These are phyloP conservation scores for Cryptococcus maquisensis DNA, from an alignment of 1,284 basidiomycete species.

Conservation along the genomic window DNA sequence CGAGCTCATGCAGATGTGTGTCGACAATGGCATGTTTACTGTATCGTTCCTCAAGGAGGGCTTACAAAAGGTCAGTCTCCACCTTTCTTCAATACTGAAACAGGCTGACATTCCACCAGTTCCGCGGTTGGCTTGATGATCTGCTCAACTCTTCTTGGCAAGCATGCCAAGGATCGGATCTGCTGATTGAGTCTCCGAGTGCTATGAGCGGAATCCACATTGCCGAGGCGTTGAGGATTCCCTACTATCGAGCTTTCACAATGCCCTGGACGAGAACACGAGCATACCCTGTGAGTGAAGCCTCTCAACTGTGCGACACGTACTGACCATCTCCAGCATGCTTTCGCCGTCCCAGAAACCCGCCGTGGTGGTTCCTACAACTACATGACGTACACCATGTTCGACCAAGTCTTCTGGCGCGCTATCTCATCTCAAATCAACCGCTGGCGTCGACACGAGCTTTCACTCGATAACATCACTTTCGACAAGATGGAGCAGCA, in stretches of 20 bases:
- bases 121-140: constrained; percentile 96
- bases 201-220: constrained; percentile 99
- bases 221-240: constrained; percentile 86
- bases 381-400: constrained; percentile 74
- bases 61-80: constrained; percentile 65
- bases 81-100: neutral
- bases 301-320: neutral
- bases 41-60: constrained; percentile 89
- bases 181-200: constrained; percentile 89
- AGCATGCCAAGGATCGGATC: constrained; percentile 89
- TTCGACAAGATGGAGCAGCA: constrained; percentile 92
- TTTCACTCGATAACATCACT: constrained; percentile 75
- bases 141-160: constrained; percentile 89
- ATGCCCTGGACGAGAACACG: constrained; percentile 62
- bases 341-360: constrained; percentile 91
- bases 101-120: constrained; percentile 53
- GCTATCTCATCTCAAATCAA: constrained; percentile 92
- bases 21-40: constrained; percentile 95
- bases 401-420: constrained; percentile 97
- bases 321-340: constrained; percentile 54
- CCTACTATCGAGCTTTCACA: constrained; percentile 88
- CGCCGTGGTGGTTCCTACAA: constrained; percentile 96
- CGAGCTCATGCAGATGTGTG: constrained; percentile 88
- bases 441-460: constrained; percentile 75
- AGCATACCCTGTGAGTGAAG: constrained; percentile 65